Evolutionary conservation across 2,329 filamentous ascomycete species (phyloP), one percentile per base, ranked within the genome.

Genomic region (Scleromitrula shiraiana): DNA sequence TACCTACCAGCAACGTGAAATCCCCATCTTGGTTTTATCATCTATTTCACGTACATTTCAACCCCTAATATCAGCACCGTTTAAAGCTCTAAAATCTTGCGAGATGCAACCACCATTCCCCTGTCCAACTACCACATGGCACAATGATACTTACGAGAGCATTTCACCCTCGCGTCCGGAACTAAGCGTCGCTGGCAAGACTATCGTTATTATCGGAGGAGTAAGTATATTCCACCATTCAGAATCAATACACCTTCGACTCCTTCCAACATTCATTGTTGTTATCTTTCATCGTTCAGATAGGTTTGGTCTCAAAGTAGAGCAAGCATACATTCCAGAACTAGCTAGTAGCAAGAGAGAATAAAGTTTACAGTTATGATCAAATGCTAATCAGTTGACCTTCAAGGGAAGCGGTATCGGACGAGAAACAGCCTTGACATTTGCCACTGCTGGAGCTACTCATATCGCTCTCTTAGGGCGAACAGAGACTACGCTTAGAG

Each of bases 381-480:
- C 27, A 14, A 19, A 17, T 44, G 19, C 41, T 44, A 44, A 35
- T n/a, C 8, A 8, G 7, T 20, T 7, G 17, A n/a, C 12, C 10
- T 24, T 17, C 14, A 33, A 49, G 43, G 51, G 41, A n/a, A 43
- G 32, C 2, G 55, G 57, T 1, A 57, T 61, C 2, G 57, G 62
- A 29, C 44, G 22, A 10, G 51, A 44, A 29, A 52, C 36, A 2
- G 53, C 53, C 22, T 14, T 40, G 2, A 24, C 51, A 15, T 56
- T 56, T 32, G 51, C 64, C 7, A 53, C 35, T n/a, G 53, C 56
- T n/a, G 43, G 47, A 3, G 56, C 59, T 27, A 59, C 58, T 38
- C 55, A 46, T 7, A 50, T 66, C 24, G 44, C 62, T 32, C 54
- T 63, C 22, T 53, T 60, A 15, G 62, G 60, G 9, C 59, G 53